Conservation (phyloP, 2,329 filamentous ascomycete species). For the Aspergillus piperis region DNA sequence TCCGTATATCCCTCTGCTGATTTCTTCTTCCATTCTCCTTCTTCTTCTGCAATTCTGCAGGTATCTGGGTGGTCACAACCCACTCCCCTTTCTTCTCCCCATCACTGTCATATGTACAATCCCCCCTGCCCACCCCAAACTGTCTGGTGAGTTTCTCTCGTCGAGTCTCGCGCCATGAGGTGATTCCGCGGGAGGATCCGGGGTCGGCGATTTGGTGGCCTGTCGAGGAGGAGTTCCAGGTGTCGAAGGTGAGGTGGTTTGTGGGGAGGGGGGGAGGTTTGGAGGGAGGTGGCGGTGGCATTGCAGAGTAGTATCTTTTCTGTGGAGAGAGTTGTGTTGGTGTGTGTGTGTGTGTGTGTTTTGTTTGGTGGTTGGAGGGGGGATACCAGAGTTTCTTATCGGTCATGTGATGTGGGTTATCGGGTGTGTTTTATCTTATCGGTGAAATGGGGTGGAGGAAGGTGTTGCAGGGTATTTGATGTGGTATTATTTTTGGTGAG, state of each 20-base stretch:
- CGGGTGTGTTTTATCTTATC: no score
- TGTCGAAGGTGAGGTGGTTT: conserved; percentile 41
- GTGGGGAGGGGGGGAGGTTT: conserved; percentile 10
- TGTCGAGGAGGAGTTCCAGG: conserved; percentile 67
- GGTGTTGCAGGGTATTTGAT: no score
- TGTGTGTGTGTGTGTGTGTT: no score
- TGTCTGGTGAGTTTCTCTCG: conserved; percentile 70
- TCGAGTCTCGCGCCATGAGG: conserved; percentile 71
- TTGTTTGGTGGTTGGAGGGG: no score
- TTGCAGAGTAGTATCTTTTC: background rate
- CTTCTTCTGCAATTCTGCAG: no score
- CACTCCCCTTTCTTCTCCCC: background rate
- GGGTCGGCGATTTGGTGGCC: conserved; percentile 75
- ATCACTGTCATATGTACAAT: conserved; percentile 59
- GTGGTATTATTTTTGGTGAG: no score
- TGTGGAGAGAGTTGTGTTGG: no score
- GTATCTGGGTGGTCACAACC: background rate
- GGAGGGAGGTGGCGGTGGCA: background rate
- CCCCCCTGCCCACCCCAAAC: conserved; percentile 61
- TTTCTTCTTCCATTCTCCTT: no score
- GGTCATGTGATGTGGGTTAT: no score
- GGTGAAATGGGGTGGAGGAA: no score
- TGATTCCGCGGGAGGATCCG: conserved; percentile 54
- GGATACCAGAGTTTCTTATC: no score
- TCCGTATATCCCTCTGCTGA: conserved; percentile 46